Base-by-base conservation (phyloP, 1,284 basidiomycete genomes). In the Afroboletus lepidellus region DNA sequence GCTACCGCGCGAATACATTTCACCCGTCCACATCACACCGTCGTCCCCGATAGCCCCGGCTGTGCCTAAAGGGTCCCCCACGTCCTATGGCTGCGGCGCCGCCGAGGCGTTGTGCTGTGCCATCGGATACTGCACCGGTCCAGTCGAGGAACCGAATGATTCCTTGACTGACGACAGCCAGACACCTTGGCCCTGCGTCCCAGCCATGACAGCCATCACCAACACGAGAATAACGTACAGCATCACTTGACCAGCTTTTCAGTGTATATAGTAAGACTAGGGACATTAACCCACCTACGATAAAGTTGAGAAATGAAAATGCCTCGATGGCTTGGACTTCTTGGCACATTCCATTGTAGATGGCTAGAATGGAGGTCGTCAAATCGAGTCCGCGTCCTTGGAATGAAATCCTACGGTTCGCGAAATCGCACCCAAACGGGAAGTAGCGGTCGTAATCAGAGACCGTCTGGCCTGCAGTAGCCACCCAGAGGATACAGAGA, bases 401-500 rank as follows among this genome's bases (percentile, higher is more conserved):
- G 8, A 50, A 51, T 36, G 43, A 16, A 30, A 51, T 36, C 55
- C 2, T 32, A 69, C 67, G 2, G 21, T 50, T 27, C 21, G 27
- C 2, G 27, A 60, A 62, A 41, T 48, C 36, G 42, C 68, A 70
- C 12, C 65, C 62, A 25, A 33, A 30, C 0, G 58, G 45, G 50
- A 67, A 71, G 37, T 55, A 37, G 20, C 66, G 37, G 7, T 38
- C 41, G 27, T 57, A 55, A 1, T 51, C 53, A n/a, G 62, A 50
- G 5, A 72, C 71, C 8, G 77, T 57, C 30, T 72, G 62, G 2
- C 69, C 77, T 3, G 70, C 83, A 48, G 72, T 71, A 15, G 80
- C 72, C 33, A 85, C 69, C 81, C 80, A 85, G 24, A 86, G 63
- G 50, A 85, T 62, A 74, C 77, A 81, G 8, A 86, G 72, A 43